A percentile compares a stretch with the other conserved stretches of the same genome.
These are phyloP conservation scores for Claviceps sp. DNA, from an alignment of 2,329 filamentous ascomycete genomes.

Conservation along the genomic window DNA sequence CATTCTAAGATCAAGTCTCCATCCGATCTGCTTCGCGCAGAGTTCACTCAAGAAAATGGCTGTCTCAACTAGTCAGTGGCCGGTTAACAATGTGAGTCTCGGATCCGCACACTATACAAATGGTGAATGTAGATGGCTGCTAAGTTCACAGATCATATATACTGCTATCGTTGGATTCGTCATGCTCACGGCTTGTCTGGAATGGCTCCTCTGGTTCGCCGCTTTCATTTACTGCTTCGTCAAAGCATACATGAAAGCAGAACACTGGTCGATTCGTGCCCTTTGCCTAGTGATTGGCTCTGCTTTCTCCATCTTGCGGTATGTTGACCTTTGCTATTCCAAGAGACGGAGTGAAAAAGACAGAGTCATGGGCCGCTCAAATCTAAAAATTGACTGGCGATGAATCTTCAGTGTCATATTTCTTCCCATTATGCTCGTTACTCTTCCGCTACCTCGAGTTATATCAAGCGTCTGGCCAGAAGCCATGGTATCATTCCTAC, in stretches of 20 bases:
- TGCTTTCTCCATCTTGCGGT: constrained; percentile 66
- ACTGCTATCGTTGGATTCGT: constrained; percentile 66
- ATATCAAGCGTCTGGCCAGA: constrained; percentile 61
- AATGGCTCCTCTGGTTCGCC: constrained; percentile 92
- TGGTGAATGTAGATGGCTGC: too few species aligned
- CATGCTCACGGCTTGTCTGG: constrained; percentile 72
- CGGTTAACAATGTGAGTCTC: constrained; percentile 28
- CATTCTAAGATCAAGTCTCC: not conserved
- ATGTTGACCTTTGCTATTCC: constrained; percentile 15
- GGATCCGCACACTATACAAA: not conserved
- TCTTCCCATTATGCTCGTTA: constrained; percentile 87
- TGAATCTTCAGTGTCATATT: constrained; percentile 54
- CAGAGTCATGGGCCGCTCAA: not conserved
- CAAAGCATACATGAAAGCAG: constrained; percentile 82
- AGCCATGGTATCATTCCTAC: constrained; percentile 55
- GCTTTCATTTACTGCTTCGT: constrained; percentile 83
- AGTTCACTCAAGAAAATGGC: constrained; percentile 18
- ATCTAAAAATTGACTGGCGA: not conserved
- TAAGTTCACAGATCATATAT: constrained; percentile 58
- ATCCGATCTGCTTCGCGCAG: not conserved
- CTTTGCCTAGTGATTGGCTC: constrained; percentile 64
- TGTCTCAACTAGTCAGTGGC: constrained; percentile 31
- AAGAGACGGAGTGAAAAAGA: not conserved
- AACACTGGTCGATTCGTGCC: constrained; percentile 69
- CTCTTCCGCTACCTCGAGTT: constrained; percentile 63